These are phyloP conservation scores for Aegilops longissima DNA, from an alignment of 176 grass and related monocot genomes.

Conservation along the genomic window DNA sequence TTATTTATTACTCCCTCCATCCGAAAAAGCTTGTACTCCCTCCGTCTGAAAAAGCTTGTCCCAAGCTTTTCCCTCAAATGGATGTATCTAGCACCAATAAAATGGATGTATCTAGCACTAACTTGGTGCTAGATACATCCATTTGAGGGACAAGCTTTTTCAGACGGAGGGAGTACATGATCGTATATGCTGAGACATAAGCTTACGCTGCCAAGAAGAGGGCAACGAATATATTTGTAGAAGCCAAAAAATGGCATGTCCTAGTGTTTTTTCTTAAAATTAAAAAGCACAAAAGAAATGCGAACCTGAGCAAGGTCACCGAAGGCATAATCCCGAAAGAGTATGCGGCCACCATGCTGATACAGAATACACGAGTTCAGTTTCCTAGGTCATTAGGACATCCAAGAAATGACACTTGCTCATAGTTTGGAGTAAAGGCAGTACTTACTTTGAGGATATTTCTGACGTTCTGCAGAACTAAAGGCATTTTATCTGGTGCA, in stretches of 20 bases:
- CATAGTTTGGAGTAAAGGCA: constrained; percentile 3
- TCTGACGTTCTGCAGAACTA: constrained; percentile 65
- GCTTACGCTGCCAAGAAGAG: background rate
- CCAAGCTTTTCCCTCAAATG: no score
- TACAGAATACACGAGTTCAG: constrained; percentile 18
- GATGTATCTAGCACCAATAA: no score
- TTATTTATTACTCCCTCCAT: no score
- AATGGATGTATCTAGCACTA: no score
- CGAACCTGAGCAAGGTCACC: constrained; percentile 93
- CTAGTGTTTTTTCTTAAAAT: background rate
- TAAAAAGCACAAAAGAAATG: background rate
- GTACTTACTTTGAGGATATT: constrained; percentile 73
- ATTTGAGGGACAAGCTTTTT: no score
- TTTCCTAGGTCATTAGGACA: constrained; percentile 24
- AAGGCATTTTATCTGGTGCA: constrained; percentile 83
- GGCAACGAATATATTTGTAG: background rate
- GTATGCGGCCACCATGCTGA: constrained; percentile 75
- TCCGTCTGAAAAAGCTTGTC: no score
- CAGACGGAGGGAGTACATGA: background rate
- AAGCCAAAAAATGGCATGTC: constrained; percentile 11
- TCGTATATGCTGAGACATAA: background rate
- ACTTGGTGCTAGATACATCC: no score
- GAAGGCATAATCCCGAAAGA: constrained; percentile 87
- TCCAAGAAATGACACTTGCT: background rate
- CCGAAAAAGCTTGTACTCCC: no score